Evolutionary conservation across 2,329 filamentous ascomycete genomes (phyloP).

Genomic region (Diplodia mutila): DNA sequence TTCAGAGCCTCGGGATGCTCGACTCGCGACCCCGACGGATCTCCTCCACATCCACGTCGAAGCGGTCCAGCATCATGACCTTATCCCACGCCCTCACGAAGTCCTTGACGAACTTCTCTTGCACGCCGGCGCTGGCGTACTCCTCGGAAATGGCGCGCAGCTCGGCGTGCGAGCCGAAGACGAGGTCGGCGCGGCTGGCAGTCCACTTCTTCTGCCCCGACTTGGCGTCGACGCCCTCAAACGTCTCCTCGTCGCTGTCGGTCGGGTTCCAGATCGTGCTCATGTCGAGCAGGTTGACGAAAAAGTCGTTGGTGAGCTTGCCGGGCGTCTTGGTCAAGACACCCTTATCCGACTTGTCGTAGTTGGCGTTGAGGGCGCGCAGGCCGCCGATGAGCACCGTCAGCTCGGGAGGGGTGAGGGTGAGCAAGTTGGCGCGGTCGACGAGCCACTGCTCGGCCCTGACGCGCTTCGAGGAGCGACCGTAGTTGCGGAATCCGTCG

Average conservation of each 20-base stretch:
- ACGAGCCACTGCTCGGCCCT: conserved; percentile 71
- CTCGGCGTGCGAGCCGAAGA: conserved; percentile 76
- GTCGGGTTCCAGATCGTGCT: conserved; percentile 66
- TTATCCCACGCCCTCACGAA: conserved; percentile 74
- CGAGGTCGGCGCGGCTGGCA: conserved; percentile 68
- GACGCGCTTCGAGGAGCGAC: conserved; percentile 63
- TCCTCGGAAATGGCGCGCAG: conserved; percentile 72
- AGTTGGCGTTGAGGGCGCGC: conserved; percentile 71
- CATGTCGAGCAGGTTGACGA: conserved; percentile 75
- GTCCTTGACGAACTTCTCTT: conserved; percentile 70
- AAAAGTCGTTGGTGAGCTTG: conserved; percentile 77
- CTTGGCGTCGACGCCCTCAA: conserved; percentile 67
- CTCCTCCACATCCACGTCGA: conserved; percentile 50
- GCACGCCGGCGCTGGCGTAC: conserved; percentile 64
- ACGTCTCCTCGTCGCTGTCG: conserved; percentile 58
- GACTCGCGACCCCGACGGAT: too few relatives aligned
- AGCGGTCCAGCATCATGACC: conserved; percentile 75
- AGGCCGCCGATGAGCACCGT: conserved; percentile 73
- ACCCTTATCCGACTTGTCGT: conserved; percentile 68
- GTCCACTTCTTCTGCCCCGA: conserved; percentile 69
- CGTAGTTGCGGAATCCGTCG: conserved; percentile 84
- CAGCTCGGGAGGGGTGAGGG: conserved; percentile 70
- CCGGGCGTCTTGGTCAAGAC: conserved; percentile 71
- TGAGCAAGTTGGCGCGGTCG: conserved; percentile 72
- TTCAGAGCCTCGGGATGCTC: too few relatives aligned